phyloP scores from a whole-genome alignment of 768 basidiomycete genomes.

The Boletales sp. region DNA sequence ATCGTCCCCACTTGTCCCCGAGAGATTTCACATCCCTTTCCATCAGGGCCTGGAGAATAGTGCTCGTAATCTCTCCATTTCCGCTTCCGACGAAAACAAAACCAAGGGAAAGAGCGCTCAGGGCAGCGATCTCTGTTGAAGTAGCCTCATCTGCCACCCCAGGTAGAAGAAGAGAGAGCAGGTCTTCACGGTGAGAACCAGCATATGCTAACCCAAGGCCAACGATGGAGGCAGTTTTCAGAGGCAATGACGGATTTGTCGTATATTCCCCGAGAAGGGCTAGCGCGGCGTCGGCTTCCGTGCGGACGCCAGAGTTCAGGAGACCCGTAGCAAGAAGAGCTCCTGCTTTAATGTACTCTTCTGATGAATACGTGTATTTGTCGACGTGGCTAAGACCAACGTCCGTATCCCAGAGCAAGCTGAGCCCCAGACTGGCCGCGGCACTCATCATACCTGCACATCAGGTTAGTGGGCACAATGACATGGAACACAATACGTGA shows the following conservation, averaged over 20 bases:
- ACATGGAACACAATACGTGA: not conserved
- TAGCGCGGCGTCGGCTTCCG: constrained; percentile 89
- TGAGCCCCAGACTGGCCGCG: constrained; percentile 89
- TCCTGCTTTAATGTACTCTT: constrained; percentile 98
- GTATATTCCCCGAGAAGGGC: constrained; percentile 89
- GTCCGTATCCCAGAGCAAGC: constrained; percentile 95
- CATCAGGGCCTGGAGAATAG: constrained; percentile 90
- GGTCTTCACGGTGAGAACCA: constrained; percentile 87
- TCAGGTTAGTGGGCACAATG: constrained; percentile 1
- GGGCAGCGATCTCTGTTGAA: constrained; percentile 85
- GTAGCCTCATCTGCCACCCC: constrained; percentile 75
- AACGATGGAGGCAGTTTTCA: constrained; percentile 86
- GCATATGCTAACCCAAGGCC: constrained; percentile 93
- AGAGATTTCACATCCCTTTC: constrained; percentile 72
- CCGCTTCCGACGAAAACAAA: constrained; percentile 96
- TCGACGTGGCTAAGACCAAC: constrained; percentile 92
- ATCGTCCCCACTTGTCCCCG: constrained; percentile 92
- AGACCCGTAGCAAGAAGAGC: constrained; percentile 94
- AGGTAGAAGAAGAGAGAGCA: constrained; percentile 74
- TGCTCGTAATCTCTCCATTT: constrained; percentile 86
- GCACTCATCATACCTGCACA: constrained; percentile 89
- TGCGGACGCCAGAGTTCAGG: constrained; percentile 82
- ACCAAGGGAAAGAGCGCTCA: constrained; percentile 85
- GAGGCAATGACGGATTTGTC: constrained; percentile 76
- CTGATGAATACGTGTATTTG: constrained; percentile 94